phyloP scores from a whole-genome alignment of 257 asterid species.

The Capsicum rhomboideum region DNA sequence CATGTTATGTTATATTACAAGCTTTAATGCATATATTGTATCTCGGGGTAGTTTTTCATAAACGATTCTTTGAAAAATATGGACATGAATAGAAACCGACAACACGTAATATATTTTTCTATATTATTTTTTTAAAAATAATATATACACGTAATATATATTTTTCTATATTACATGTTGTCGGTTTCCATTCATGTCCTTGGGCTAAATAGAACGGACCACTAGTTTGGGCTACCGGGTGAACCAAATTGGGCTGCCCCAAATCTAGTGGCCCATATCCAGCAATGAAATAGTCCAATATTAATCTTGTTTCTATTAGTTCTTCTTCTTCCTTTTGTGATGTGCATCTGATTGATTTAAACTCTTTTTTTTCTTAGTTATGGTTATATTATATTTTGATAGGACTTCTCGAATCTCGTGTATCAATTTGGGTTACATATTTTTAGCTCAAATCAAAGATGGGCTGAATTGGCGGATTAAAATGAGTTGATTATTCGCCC shows the following conservation, averaged over 20 bases:
- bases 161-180: too few relatives aligned
- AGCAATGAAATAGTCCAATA: not conserved
- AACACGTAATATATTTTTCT: too few relatives aligned
- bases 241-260: not conserved
- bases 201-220: not conserved
- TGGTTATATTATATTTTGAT: not conserved
- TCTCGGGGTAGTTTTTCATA: not conserved
- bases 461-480: not conserved
- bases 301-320: not conserved
- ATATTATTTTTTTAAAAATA: too few relatives aligned
- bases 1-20: too few relatives aligned
- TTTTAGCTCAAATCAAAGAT: not conserved
- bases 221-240: not conserved
- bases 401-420: not conserved
- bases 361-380: too few relatives aligned
- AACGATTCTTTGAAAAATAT: not conserved
- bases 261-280: not conserved
- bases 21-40: not conserved
- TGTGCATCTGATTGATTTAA: too few relatives aligned
- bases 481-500: not conserved
- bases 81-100: too few relatives aligned
- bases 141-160: too few relatives aligned
- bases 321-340: too few relatives aligned
- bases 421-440: not conserved
- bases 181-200: not conserved